Base-by-base conservation (phyloP, 805 yeast genomes). In the Nakazawaea populi region DNA sequence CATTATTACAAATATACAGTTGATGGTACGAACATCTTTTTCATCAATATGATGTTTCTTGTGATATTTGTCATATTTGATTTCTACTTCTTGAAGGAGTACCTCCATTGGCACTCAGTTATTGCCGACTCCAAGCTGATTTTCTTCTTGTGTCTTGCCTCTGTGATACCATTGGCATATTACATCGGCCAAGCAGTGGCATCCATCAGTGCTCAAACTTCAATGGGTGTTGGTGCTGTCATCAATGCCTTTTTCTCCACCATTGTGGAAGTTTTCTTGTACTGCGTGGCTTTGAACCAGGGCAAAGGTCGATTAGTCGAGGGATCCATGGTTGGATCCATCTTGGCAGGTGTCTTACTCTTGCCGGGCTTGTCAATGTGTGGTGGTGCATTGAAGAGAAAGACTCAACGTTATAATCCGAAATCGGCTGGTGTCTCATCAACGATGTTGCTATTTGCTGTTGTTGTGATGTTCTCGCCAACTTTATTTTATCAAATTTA, bases 181-280 rank as follows among this genome's bases (percentile, higher is more conserved):
- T 94, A 90, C 68, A 91, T 94, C 59, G 99, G 99, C 4, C 98
- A 92, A 67, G 98, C 98, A 5, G 99, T 94, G n/a, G 99, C 99
- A 0, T 91, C 98, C 2, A 94, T 94, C 53, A 87, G 96, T 6
- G 98, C 99, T 0, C 99, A 94, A 70, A 89, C 97, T 0, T 91
- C 97, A 0, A 94, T 94, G 99, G 97, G 98, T 31, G 83, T 94
- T 53, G 98, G 98, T 72, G 99, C 99, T 1, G 97, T 91, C 0
- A 90, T 94, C 59, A 94, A 94, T 66, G 99, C 99, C 0, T 92
- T 94, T 61, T 94, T 94, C 74, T 91, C 98, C 1, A 91, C 99
- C 0, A 78, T 94, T 46, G 98, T 94, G 6, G 99, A 94, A 65
- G 87, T 94, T 7, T 94, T 85, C 65, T 71, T 92, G 46, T 94